phyloP scores from a whole-genome alignment of 176 grass and related monocot species.

The Tuctoria greenei region DNA sequence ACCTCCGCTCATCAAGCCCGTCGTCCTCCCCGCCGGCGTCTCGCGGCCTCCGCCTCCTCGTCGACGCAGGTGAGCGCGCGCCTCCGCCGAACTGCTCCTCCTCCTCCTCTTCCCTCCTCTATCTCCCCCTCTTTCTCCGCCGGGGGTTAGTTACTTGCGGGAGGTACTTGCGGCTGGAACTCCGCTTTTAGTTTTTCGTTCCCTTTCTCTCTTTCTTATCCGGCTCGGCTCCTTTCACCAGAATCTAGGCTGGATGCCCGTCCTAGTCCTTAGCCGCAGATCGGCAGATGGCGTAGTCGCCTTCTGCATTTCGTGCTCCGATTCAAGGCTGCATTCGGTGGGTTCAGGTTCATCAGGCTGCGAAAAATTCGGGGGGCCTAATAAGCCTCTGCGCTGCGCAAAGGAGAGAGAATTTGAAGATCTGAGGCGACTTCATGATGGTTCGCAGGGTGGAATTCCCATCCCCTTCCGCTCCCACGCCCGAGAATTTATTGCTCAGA shows the following conservation, averaged over 20 bases:
- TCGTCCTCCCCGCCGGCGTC: constrained; percentile 1
- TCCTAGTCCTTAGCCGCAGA: no score
- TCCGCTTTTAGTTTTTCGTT: not conserved
- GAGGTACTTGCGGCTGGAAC: not conserved
- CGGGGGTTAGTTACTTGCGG: not conserved
- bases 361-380: constrained; percentile 4
- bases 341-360: constrained; percentile 3
- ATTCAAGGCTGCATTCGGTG: not conserved
- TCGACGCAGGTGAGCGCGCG: constrained; percentile 30
- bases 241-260: not conserved
- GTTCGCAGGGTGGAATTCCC: constrained; percentile 28
- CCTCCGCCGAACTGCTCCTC: not conserved
- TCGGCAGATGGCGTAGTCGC: not conserved
- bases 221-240: not conserved
- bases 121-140: not conserved
- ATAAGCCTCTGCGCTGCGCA: constrained; percentile 12
- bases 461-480: constrained; percentile 51
- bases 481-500: constrained; percentile 55
- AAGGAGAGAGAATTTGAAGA: not conserved
- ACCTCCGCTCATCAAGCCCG: not conserved
- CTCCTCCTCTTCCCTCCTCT: not conserved
- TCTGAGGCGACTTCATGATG: constrained; percentile 43
- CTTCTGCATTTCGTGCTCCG: constrained; percentile 4
- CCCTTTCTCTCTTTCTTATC: not conserved
- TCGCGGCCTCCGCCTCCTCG: not conserved